Evolutionary conservation across 805 yeast species (phyloP), one percentile per base, ranked within the genome.

Genomic region (Hemisphaericaspora nanyangensis): DNA sequence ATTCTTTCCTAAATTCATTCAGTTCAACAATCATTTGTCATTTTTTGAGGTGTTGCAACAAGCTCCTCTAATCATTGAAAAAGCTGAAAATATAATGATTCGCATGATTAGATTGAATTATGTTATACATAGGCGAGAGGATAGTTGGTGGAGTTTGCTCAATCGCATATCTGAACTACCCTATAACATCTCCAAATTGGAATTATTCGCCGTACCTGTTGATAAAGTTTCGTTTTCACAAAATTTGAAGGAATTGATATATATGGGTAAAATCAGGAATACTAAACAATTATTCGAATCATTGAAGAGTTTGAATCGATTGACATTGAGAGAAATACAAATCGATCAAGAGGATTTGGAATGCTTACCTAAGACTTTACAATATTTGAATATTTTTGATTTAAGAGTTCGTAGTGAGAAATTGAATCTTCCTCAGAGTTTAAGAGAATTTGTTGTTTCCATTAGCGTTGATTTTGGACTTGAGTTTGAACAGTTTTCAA

Each of bases 301-400:
- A 15, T 17, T 35, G 3, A 17, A 12, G 5, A 13, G 15, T 13
- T 28, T 35, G 38, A 35, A 17, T 7, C 22, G 27, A 20, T 29
- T 35, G 8, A 30, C 28, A n/a, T 22, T 35, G 11, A 6, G 38
- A 15, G 33, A 16, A 16, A n/a, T 35, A 12, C 32, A 17, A 15
- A n/a, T 35, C 12, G 20, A 28, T 16, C 38, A 35, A 24, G 3
- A 12, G 8, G 35, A 35, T 5, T 35, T 35, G 35, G 15, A 11
- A 24, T 8, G 18, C 27, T 28, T 35, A 18, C 19, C 38, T 3
- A 25, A 27, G 12, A 18, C 8, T 17, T 20, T 35, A 12, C 31
- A 30, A 20, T 35, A 30, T 11, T 26, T 35, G 12, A 28, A 27
- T 29, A 29, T 35, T 28, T 10, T 12, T 30, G 32, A 35, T 28